Conservation (phyloP, 139 green algal species). For the Spirogloea muscicola region DNA sequence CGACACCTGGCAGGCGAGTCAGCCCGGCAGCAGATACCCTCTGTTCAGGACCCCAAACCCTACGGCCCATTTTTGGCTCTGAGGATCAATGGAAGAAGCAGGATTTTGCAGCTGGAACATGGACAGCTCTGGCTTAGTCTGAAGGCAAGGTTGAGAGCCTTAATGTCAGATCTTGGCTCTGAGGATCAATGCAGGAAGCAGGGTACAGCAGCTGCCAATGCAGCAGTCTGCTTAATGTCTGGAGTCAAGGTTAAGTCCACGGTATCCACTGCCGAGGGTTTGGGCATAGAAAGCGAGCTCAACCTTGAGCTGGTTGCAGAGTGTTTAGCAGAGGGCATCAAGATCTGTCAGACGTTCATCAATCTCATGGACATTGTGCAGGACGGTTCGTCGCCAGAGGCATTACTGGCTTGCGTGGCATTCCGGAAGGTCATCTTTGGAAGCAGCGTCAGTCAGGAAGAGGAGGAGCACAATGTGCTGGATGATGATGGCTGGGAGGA, state of each 20-base stretch:
- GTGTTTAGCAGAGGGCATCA: no score
- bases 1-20: conserved; percentile 40
- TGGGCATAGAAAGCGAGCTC: no score
- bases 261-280: background rate
- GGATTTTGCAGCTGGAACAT: no score
- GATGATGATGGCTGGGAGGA: no score
- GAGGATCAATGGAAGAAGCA: no score
- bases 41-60: background rate
- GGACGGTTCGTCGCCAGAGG: conserved; percentile 40
- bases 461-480: background rate
- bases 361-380: no score
- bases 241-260: background rate
- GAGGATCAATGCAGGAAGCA: background rate
- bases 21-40: background rate
- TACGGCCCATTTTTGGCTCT: no score
- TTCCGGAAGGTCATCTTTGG: conserved; percentile 45
- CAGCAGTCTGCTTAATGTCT: background rate
- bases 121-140: background rate
- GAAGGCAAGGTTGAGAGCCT: background rate
- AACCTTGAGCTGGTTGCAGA: no score
- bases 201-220: background rate
- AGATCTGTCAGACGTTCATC: no score
- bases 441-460: background rate
- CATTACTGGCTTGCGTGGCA: conserved; percentile 14
- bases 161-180: background rate